These are phyloP conservation scores for Populus tomentosa DNA, from an alignment of 441 rosid genomes.

Conservation along the genomic window DNA sequence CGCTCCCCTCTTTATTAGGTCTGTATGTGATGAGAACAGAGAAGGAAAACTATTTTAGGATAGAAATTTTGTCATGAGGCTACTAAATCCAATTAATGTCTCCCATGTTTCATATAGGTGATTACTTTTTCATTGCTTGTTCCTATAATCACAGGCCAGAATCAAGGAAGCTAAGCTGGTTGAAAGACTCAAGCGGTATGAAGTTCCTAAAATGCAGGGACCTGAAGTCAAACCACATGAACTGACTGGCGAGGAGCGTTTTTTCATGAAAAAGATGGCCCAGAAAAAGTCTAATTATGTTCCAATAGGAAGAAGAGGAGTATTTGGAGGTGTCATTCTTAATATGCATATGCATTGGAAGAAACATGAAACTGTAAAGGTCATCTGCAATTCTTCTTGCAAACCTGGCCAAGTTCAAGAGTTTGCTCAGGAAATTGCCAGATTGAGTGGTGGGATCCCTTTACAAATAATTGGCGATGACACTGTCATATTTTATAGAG, in stretches of 20 bases:
- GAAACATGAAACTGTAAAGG: constrained; percentile 88
- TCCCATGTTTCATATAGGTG: background rate
- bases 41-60: background rate
- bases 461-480: constrained; percentile 68
- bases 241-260: constrained; percentile 86
- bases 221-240: constrained; percentile 73
- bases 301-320: constrained; percentile 55
- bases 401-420: constrained; percentile 81
- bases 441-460: constrained; percentile 87
- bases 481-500: constrained; percentile 77
- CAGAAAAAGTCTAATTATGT: constrained; percentile 85
- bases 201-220: constrained; percentile 76
- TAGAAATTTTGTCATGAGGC: background rate
- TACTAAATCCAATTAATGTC: background rate
- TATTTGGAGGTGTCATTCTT: constrained; percentile 84
- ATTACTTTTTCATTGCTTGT: background rate
- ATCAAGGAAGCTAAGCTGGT: constrained; percentile 75
- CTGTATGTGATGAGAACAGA: background rate
- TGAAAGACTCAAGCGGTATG: constrained; percentile 78
- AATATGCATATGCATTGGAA: constrained; percentile 97
- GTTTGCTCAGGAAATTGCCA: constrained; percentile 69
- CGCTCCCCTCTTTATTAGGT: background rate
- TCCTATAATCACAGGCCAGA: constrained; percentile 49
- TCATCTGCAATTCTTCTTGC: constrained; percentile 64
- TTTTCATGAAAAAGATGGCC: constrained; percentile 76